Base-by-base conservation (phyloP, 2,329 filamentous ascomycete species). In the Emergomyces orientalis region DNA sequence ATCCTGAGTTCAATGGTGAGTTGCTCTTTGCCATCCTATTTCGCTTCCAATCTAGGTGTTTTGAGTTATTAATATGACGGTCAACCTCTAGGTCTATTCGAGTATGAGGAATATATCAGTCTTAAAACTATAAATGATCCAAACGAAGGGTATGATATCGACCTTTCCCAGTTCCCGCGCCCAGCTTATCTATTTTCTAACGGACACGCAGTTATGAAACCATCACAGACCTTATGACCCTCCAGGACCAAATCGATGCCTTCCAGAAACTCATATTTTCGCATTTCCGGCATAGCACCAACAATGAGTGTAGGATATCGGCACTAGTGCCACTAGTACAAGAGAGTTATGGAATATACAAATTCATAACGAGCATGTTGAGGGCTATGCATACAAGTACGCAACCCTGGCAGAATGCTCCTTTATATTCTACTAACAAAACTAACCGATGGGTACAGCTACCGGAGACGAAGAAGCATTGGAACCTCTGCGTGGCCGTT, bases 211-310 rank as follows among this genome's bases (percentile, higher is more conserved):
- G 81, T 45, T 88, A 88, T 74, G 94, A 99, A 81, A 97, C 93
- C 30, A 97, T 99, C 70, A 90, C 88, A 68, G 94, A 99, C 76
- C 84, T 99, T 62, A 97, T 97, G 92, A 88, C 87, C 9, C 82
- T 99, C 64, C 94, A 99, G 75, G 94, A 99, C 76, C 93, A 96
- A 81, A 99, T 99, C 69, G 94, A 99, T 77, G 88, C 91, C 68
- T 97, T 99, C 78, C 94, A 99, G 76, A 99, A 97, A 79, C 83
- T 99, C 67, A 94, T 97, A 71, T 99, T 97, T 78, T 94, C 94
- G 4, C 91, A 97, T 76, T 97, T 99, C 78, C 87, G 92, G 64
- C 86, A 87, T 67, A 89, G 92, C 32, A 87, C 89, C 57, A 96
- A 96, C 78, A 99, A 97, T 71, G 94, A 99, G 76, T 97, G 93